These are phyloP conservation scores for Eutrema yunnanense DNA, from an alignment of 345 rosid species.

Conservation along the genomic window DNA sequence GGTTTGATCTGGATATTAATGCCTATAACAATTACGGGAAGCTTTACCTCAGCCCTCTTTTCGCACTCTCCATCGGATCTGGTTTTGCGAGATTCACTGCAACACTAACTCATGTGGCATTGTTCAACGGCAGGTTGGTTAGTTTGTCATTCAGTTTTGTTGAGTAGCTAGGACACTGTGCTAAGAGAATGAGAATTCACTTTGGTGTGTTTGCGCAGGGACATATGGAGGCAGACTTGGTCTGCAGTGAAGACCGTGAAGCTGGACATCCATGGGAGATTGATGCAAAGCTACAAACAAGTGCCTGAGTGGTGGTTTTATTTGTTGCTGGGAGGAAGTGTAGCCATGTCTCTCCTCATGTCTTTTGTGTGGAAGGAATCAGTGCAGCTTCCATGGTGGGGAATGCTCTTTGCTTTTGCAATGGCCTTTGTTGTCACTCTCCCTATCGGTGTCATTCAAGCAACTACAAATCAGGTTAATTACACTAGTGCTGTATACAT, in stretches of 20 bases:
- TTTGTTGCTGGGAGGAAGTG: conserved; percentile 54
- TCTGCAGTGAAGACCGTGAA: conserved; percentile 64
- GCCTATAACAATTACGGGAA: conserved; percentile 78
- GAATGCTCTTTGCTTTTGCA: conserved; percentile 83
- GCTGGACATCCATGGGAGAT: conserved; percentile 69
- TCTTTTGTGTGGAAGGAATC: conserved; percentile 69
- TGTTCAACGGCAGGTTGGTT: conserved; percentile 85
- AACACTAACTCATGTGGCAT: conserved; percentile 90
- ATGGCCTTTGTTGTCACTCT: conserved; percentile 91
- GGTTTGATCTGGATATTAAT: conserved; percentile 50
- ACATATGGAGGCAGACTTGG: conserved; percentile 75
- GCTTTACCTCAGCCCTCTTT: conserved; percentile 93
- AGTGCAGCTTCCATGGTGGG: conserved; percentile 95
- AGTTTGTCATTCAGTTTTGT: neutral
- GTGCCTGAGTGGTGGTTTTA: conserved; percentile 96
- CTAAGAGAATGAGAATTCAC: neutral
- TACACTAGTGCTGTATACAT: neutral
- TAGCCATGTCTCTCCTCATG: conserved; percentile 58
- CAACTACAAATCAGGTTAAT: conserved; percentile 93
- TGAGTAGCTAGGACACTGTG: neutral
- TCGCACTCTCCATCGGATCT: conserved; percentile 96
- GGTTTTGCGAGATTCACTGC: conserved; percentile 97
- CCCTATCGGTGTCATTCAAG: conserved; percentile 98
- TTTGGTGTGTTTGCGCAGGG: conserved; percentile 44
- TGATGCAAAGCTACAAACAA: conserved; percentile 80